Evolutionary conservation across 306 rosid species (phyloP).

Genomic region (Acacia confusa): DNA sequence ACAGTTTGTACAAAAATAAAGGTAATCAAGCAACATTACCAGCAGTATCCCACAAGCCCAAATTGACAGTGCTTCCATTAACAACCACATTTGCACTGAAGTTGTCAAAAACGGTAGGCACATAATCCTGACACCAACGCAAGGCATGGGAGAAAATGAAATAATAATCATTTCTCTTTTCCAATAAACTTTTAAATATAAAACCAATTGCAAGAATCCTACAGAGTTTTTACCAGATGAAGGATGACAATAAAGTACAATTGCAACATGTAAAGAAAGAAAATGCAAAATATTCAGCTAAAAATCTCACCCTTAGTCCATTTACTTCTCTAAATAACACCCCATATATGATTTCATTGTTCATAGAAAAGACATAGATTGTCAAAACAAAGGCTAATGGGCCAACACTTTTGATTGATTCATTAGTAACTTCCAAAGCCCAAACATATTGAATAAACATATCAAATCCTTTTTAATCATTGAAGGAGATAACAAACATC

Average conservation of each 20-base stretch:
- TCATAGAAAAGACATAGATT: background rate
- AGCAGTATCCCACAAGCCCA: slow-evolving; percentile 99
- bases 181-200: background rate
- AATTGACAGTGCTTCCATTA: slow-evolving; percentile 91
- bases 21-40: slow-evolving; percentile 50
- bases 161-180: slow-evolving; percentile 8
- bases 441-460: background rate
- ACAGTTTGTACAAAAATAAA: slow-evolving; percentile 3
- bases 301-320: background rate
- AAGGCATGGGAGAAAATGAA: slow-evolving; percentile 30
- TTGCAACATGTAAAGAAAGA: background rate
- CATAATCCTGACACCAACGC: slow-evolving; percentile 76
- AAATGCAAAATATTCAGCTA: background rate
- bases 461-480: background rate
- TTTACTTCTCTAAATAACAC: background rate
- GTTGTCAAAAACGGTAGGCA: slow-evolving; percentile 97
- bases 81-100: slow-evolving; percentile 99
- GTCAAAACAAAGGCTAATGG: slow-evolving; percentile 1
- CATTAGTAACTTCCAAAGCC: background rate
- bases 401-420: slow-evolving; percentile 1
- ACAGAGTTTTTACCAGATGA: background rate
- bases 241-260: background rate
- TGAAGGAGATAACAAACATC: background rate
- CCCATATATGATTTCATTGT: background rate
- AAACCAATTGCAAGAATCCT: background rate